Conservation (phyloP, 345 rosid species). For the Diplotaxis tenuifolia region DNA sequence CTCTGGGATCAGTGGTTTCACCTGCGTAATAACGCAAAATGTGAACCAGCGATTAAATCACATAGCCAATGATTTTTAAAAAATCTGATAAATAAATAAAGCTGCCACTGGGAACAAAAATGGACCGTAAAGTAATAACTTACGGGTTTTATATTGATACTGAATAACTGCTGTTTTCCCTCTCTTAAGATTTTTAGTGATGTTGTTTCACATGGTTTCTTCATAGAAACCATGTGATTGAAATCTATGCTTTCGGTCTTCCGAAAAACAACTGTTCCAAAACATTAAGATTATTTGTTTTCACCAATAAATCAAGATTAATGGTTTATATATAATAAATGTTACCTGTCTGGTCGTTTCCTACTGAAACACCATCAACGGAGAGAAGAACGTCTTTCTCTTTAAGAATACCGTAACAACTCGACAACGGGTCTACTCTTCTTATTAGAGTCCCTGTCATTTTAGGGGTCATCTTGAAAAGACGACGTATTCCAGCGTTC, state of each 20-base stretch:
- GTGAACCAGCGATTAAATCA: not conserved
- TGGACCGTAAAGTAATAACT: too few species aligned
- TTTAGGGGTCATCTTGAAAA: slow-evolving; percentile 50
- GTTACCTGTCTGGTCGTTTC: slow-evolving; percentile 77
- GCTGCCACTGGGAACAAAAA: slow-evolving; percentile 24
- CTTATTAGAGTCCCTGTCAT: slow-evolving; percentile 65
- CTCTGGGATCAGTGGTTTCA: not conserved
- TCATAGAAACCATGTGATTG: slow-evolving; percentile 74
- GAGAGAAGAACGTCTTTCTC: slow-evolving; percentile 64
- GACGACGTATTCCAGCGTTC: slow-evolving; percentile 53
- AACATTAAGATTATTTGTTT: not conserved
- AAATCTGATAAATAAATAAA: not conserved
- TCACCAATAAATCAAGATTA: not conserved
- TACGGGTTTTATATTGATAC: slow-evolving; percentile 39
- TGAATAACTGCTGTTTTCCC: slow-evolving; percentile 49
- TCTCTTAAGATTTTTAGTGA: slow-evolving; percentile 54
- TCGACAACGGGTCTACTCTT: slow-evolving; percentile 59
- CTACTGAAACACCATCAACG: slow-evolving; percentile 64
- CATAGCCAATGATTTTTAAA: not conserved
- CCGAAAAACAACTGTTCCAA: slow-evolving; percentile 54
- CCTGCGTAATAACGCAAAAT: slow-evolving; percentile 25
- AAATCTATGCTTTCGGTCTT: slow-evolving; percentile 58
- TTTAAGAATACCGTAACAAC: slow-evolving; percentile 46
- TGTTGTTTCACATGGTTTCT: slow-evolving; percentile 64
- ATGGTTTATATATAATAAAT: not conserved